phyloP scores from a whole-genome alignment of 2,329 filamentous ascomycete genomes.

The Tolypocladium album region DNA sequence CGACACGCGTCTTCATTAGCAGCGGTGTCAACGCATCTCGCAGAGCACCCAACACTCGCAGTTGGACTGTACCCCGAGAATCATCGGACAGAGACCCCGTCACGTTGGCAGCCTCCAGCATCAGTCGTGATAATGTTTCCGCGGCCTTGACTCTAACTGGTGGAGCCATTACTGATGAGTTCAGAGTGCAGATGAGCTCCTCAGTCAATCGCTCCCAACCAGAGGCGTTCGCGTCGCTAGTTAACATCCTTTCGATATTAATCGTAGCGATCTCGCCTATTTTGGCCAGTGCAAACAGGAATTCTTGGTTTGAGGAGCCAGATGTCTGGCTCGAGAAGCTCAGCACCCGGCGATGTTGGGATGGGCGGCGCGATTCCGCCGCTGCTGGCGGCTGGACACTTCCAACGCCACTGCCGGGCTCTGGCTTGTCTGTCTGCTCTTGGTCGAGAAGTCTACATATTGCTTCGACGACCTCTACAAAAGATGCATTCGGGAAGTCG shows the following conservation, averaged over 20 bases:
- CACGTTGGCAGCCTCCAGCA: slow-evolving; percentile 46
- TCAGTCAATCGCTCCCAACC: slow-evolving; percentile 63
- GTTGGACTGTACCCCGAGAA: slow-evolving; percentile 51
- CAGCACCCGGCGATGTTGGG: slow-evolving; percentile 33
- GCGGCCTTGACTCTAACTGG: slow-evolving; percentile 50
- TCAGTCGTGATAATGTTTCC: slow-evolving; percentile 49
- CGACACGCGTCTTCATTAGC: slow-evolving; percentile 39
- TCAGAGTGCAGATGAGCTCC: slow-evolving; percentile 41
- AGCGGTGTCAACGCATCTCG: slow-evolving; percentile 47
- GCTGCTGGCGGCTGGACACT: slow-evolving; percentile 9
- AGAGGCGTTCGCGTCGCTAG: slow-evolving; percentile 52
- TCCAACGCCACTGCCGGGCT: slow-evolving; percentile 6
- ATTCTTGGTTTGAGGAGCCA: slow-evolving; percentile 46
- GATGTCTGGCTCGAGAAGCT: slow-evolving; percentile 34
- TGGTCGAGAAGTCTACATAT: slow-evolving; percentile 59
- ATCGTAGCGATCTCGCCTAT: slow-evolving; percentile 61
- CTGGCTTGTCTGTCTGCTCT: slow-evolving; percentile 12
- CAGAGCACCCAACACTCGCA: slow-evolving; percentile 59
- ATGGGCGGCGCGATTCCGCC: slow-evolving; percentile 21
- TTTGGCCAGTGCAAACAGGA: slow-evolving; percentile 61
- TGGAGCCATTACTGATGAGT: slow-evolving; percentile 33
- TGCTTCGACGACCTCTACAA: slow-evolving; percentile 65
- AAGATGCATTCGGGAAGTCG: slow-evolving; percentile 78
- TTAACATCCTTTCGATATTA: slow-evolving; percentile 65
- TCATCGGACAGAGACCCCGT: slow-evolving; percentile 41